Conservation (phyloP, 441 rosid species). For the Corymbia calophylla region DNA sequence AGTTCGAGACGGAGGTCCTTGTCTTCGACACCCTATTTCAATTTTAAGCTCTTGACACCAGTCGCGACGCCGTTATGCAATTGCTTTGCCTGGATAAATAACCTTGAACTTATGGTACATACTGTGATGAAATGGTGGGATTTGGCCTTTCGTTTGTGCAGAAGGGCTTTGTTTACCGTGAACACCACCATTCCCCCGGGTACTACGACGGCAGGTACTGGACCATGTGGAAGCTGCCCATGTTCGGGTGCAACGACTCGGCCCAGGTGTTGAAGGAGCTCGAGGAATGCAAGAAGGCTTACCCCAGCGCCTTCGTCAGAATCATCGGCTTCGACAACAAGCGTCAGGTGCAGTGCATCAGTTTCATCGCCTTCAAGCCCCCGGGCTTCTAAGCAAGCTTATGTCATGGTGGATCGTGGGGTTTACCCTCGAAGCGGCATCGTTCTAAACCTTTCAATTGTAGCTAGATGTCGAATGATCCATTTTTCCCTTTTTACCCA, state of each 20-base stretch:
- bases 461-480: neutral
- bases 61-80: neutral
- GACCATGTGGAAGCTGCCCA: conserved; percentile 43
- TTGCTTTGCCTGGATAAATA: neutral
- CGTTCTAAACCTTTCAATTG: neutral
- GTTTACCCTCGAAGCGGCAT: neutral
- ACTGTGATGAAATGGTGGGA: neutral
- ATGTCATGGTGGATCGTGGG: neutral
- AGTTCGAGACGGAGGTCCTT: conserved; percentile 18
- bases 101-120: neutral
- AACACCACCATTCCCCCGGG: conserved; percentile 22
- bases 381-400: neutral
- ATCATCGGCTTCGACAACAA: conserved; percentile 34
- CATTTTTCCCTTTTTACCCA: neutral
- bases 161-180: conserved; percentile 30
- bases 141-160: neutral
- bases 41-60: neutral
- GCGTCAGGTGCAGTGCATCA: conserved; percentile 43
- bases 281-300: conserved; percentile 26
- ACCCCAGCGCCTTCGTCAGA: conserved; percentile 24
- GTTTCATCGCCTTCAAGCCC: conserved; percentile 36
- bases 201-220: conserved; percentile 43
- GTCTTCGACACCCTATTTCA: neutral
- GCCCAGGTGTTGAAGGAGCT: conserved; percentile 35
- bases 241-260: conserved; percentile 38